Conservation (phyloP, 495 filamentous ascomycete genomes). For the Trichocladium antarcticum region DNA sequence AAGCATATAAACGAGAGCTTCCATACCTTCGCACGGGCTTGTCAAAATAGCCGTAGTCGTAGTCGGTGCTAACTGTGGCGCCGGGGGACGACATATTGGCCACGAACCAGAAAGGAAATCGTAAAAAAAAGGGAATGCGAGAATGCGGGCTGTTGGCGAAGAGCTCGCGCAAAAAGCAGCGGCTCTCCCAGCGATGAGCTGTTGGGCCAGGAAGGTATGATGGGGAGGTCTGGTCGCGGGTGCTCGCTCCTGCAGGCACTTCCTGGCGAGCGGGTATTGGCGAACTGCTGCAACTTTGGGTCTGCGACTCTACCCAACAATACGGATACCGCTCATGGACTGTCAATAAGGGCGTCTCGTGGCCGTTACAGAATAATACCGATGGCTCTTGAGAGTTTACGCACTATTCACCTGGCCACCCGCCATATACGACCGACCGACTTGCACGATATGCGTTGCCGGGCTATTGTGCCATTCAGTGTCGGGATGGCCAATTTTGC, state of each 20-base stretch:
- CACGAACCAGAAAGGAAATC: background rate
- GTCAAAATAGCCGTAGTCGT: constrained; percentile 44
- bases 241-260: too few species aligned
- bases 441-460: too few species aligned
- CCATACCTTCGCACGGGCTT: constrained; percentile 40
- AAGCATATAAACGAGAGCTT: background rate
- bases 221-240: background rate
- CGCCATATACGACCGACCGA: too few species aligned
- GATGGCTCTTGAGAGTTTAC: too few species aligned
- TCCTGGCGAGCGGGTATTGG: too few species aligned
- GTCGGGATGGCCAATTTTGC: background rate
- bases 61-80: constrained; percentile 40
- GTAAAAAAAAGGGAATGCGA: background rate
- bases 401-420: too few species aligned
- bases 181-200: background rate
- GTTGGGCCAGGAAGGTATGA: background rate
- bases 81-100: constrained; percentile 18
- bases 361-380: too few species aligned
- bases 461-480: background rate
- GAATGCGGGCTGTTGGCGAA: background rate
- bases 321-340: too few species aligned
- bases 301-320: too few species aligned
- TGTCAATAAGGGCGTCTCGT: too few species aligned
- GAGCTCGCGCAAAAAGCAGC: constrained; percentile 3
- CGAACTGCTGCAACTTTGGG: too few species aligned